These are phyloP conservation scores for Capsella bursapastoris DNA, from an alignment of 345 rosid genomes.

Conservation along the genomic window DNA sequence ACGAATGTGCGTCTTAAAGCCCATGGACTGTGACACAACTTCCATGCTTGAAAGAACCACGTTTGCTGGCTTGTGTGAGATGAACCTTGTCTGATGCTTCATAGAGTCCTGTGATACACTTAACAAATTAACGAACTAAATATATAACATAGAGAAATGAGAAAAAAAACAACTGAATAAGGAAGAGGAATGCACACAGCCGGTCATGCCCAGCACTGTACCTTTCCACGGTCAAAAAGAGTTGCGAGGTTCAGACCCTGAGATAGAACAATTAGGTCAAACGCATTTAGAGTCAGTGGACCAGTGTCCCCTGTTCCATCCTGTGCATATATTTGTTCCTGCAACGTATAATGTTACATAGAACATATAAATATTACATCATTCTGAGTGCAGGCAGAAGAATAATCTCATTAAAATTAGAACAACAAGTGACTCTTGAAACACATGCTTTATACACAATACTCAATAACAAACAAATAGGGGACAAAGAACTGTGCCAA, in stretches of 20 bases:
- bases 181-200: conserved; percentile 12
- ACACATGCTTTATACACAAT: conserved; percentile 8
- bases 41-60: conserved; percentile 95
- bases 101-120: conserved; percentile 64
- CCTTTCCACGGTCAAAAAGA: conserved; percentile 90
- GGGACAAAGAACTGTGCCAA: conserved; percentile 1
- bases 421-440: conserved; percentile 6
- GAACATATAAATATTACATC: not conserved
- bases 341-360: conserved; percentile 33
- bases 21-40: conserved; percentile 98
- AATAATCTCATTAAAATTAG: not conserved
- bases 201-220: conserved; percentile 35
- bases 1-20: conserved; percentile 93
- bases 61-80: conserved; percentile 83
- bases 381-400: conserved; percentile 9
- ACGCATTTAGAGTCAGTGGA: conserved; percentile 91
- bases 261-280: conserved; percentile 87
- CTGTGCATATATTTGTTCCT: conserved; percentile 68
- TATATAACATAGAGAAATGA: conserved; percentile 5
- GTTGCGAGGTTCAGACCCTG: conserved; percentile 96
- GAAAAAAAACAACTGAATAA: conserved; percentile 21
- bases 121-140: conserved; percentile 1
- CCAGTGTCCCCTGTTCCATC: conserved; percentile 60
- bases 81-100: conserved; percentile 83
- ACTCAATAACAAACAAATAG: conserved; percentile 9